Evolutionary conservation across 306 rosid genomes (phyloP).

Genomic region (Corylus avellana): DNA sequence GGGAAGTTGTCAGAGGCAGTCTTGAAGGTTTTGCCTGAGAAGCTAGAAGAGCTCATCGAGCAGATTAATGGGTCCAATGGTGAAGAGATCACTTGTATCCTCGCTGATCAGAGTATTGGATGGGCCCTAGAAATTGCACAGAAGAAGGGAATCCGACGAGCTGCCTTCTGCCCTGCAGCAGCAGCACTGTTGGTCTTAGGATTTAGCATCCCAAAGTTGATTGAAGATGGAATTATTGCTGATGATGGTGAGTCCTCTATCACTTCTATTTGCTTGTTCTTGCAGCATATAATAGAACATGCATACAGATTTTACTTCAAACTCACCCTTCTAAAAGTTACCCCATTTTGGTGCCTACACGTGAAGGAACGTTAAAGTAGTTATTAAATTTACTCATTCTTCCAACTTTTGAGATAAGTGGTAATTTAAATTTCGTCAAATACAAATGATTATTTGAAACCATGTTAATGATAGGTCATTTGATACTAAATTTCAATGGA

Average conservation of each 20-base stretch:
- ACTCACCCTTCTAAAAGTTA: no score
- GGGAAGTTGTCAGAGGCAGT: conserved; percentile 40
- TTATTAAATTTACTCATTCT: no score
- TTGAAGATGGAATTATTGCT: conserved; percentile 21
- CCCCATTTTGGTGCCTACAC: no score
- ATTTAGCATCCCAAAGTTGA: conserved; percentile 48
- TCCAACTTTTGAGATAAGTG: no score
- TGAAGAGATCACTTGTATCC: conserved; percentile 45
- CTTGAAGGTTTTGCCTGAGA: conserved; percentile 44
- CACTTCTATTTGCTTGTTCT: no score
- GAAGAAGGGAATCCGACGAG: conserved; percentile 28
- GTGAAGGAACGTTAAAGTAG: no score
- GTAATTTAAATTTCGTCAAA: no score
- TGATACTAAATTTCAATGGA: conserved; percentile 1
- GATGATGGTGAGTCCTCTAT: no score
- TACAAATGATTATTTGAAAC: no score
- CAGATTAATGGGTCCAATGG: conserved; percentile 33
- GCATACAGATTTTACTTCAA: no score
- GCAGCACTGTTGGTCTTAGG: conserved; percentile 50
- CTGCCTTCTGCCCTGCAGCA: conserved; percentile 55
- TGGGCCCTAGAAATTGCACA: conserved; percentile 48
- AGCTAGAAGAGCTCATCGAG: conserved; percentile 52
- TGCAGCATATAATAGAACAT: no score
- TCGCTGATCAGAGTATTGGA: conserved; percentile 66
- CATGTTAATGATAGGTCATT: background rate